Evolutionary conservation across 441 rosid species (phyloP).

Genomic region (Populus hybrid): DNA sequence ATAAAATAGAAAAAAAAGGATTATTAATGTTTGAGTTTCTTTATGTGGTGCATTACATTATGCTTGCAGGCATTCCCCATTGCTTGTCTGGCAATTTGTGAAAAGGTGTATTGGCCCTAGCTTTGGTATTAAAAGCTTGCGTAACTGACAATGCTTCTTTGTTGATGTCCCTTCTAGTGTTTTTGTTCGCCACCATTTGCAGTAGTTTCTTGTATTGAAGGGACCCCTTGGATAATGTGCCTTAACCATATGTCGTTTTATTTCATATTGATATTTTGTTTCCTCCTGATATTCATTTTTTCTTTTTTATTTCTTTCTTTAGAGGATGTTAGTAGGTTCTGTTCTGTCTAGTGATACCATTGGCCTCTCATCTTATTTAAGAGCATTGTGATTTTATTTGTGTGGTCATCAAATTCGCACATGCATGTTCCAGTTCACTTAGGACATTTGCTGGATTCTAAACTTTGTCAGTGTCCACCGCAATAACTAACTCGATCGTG

Average conservation of each 20-base stretch:
- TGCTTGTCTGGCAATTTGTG: not conserved
- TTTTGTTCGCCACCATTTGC: not conserved
- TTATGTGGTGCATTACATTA: not conserved
- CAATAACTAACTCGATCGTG: too few relatives aligned
- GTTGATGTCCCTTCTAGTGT: not conserved
- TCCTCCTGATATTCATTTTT: not conserved
- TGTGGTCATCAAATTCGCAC: not conserved
- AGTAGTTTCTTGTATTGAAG: not conserved
- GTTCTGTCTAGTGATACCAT: not conserved
- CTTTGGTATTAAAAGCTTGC: not conserved
- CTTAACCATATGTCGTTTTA: not conserved
- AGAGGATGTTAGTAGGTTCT: not conserved
- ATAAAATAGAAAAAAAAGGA: too few relatives aligned
- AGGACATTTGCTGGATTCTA: not conserved
- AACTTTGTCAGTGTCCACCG: not conserved
- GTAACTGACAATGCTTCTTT: not conserved
- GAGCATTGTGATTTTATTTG: not conserved
- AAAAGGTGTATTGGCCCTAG: not conserved
- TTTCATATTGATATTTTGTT: not conserved
- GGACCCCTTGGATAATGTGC: not conserved
- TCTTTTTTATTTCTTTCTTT: not conserved
- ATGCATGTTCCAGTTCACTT: not conserved
- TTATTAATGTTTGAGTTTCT: not conserved
- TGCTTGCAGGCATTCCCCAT: not conserved
- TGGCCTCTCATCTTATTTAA: not conserved